These are phyloP conservation scores for Tricholoma furcatifolium DNA, from an alignment of 768 basidiomycete species.

Conservation along the genomic window DNA sequence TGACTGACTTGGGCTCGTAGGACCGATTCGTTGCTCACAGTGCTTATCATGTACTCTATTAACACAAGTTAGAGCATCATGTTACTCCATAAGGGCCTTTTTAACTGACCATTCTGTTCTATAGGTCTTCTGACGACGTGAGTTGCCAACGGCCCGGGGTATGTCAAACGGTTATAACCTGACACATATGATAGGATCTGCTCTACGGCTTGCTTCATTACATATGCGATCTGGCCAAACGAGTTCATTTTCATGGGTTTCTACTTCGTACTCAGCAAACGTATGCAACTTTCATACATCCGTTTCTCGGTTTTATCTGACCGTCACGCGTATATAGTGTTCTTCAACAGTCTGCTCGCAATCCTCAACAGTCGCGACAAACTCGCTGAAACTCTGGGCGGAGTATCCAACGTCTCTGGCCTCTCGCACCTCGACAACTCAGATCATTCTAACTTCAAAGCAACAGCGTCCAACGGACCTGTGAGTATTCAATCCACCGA, in stretches of 20 bases:
- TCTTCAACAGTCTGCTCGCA: slow-evolving; percentile 31
- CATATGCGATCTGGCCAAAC: slow-evolving; percentile 43
- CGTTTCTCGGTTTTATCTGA: background rate
- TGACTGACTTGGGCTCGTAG: slow-evolving; percentile 20
- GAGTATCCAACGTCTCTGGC: slow-evolving; percentile 14
- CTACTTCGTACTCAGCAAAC: slow-evolving; percentile 45
- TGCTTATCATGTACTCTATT: slow-evolving; percentile 45
- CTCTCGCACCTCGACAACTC: background rate
- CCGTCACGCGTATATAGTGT: slow-evolving; percentile 22
- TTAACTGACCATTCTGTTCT: background rate
- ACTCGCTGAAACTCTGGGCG: slow-evolving; percentile 21
- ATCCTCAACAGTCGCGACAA: slow-evolving; percentile 26
- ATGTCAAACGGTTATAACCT: background rate
- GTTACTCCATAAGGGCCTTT: background rate
- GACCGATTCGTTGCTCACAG: slow-evolving; percentile 43
- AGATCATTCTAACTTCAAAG: background rate
- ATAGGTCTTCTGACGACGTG: slow-evolving; percentile 34
- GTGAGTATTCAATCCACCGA: background rate
- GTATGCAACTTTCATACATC: slow-evolving; percentile 20
- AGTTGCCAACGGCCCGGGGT: background rate
- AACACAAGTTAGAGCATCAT: slow-evolving; percentile 39
- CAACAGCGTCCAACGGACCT: background rate
- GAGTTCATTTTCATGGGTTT: slow-evolving; percentile 47
- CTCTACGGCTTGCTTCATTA: slow-evolving; percentile 31
- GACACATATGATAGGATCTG: slow-evolving; percentile 18